Conservation (phyloP, 257 asterid species). For the Gentiana macrophylla region DNA sequence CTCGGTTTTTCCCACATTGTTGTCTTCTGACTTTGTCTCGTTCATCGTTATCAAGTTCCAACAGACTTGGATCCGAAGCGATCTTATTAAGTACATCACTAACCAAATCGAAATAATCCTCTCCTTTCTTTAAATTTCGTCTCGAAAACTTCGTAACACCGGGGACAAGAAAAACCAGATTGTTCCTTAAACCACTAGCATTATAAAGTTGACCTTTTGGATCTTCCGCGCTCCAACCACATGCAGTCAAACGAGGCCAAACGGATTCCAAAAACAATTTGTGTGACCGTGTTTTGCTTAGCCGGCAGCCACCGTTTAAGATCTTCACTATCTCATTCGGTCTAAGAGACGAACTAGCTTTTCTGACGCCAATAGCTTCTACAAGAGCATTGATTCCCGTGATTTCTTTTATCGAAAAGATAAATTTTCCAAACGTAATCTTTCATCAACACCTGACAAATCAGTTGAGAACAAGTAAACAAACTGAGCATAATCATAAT, state of each 20-base stretch:
- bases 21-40: too few species aligned
- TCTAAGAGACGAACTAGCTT: slow-evolving; percentile 16
- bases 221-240: slow-evolving; percentile 65
- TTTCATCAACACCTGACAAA: neutral
- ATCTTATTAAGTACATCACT: slow-evolving; percentile 47
- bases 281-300: slow-evolving; percentile 58
- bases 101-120: slow-evolving; percentile 45
- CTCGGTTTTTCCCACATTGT: too few species aligned
- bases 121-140: slow-evolving; percentile 39
- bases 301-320: slow-evolving; percentile 9
- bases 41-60: too few species aligned
- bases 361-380: slow-evolving; percentile 48
- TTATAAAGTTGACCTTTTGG: slow-evolving; percentile 25
- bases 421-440: slow-evolving; percentile 37
- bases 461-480: too few species aligned
- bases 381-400: slow-evolving; percentile 45
- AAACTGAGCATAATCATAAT: too few species aligned
- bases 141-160: slow-evolving; percentile 44
- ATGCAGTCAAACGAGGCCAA: slow-evolving; percentile 66
- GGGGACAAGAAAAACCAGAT: too few species aligned
- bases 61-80: slow-evolving; percentile 33
- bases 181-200: neutral
- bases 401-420: slow-evolving; percentile 43
- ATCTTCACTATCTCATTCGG: slow-evolving; percentile 38
- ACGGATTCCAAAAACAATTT: slow-evolving; percentile 79